A percentile compares a stretch with the other conserved stretches of the same genome.
These are phyloP conservation scores for Penicillium rolfsii DNA, from an alignment of 2,329 filamentous ascomycete genomes.

Conservation along the genomic window DNA sequence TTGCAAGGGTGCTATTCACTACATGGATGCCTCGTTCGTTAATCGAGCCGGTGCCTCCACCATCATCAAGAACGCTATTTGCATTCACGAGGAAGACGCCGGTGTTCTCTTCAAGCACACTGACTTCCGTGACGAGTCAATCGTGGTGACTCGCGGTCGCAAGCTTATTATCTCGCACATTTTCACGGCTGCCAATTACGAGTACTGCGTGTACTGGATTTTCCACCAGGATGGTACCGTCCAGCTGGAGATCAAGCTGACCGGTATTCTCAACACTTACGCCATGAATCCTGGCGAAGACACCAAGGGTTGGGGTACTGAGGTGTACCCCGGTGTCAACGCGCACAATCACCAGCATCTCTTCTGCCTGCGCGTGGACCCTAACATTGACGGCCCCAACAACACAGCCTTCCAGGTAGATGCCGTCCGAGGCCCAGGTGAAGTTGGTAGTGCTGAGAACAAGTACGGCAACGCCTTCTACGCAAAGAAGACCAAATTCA, in stretches of 20 bases:
- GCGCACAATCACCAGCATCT: slow-evolving; percentile 96
- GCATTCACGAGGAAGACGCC: slow-evolving; percentile 90
- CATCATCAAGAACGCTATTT: slow-evolving; percentile 90
- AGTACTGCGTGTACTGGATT: slow-evolving; percentile 86
- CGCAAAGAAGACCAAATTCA: slow-evolving; percentile 78
- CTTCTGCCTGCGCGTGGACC: slow-evolving; percentile 86
- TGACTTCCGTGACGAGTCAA: slow-evolving; percentile 88
- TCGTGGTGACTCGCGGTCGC: slow-evolving; percentile 80
- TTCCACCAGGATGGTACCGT: slow-evolving; percentile 92
- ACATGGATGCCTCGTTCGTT: slow-evolving; percentile 85
- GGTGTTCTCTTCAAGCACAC: slow-evolving; percentile 94
- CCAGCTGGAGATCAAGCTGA: slow-evolving; percentile 88
- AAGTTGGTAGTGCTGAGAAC: slow-evolving; percentile 80
- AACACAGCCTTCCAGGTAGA: slow-evolving; percentile 89
- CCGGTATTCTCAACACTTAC: slow-evolving; percentile 91
- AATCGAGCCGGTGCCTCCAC: slow-evolving; percentile 74
- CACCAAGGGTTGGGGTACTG: slow-evolving; percentile 83
- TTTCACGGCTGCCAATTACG: slow-evolving; percentile 95
- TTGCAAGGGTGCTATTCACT: slow-evolving; percentile 70
- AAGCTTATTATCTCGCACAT: slow-evolving; percentile 89
- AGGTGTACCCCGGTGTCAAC: slow-evolving; percentile 89
- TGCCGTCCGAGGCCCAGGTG: slow-evolving; percentile 68
- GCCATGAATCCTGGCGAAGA: slow-evolving; percentile 78
- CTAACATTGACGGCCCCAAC: slow-evolving; percentile 80
- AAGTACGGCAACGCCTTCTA: slow-evolving; percentile 89